Evolutionary conservation across 306 rosid genomes (phyloP).

Genomic region (Lathyrus tuberosus): DNA sequence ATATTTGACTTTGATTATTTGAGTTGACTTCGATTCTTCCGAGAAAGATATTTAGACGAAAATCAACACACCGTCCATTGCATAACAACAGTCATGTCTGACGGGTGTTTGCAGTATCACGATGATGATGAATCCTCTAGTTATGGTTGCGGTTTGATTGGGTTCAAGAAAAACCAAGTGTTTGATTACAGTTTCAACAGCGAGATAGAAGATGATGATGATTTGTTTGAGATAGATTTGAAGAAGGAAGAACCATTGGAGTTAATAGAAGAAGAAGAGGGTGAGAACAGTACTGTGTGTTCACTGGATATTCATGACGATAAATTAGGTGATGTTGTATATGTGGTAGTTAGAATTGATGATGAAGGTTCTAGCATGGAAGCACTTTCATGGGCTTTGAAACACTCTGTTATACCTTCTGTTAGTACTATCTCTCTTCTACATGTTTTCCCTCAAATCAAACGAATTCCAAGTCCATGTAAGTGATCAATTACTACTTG

Average conservation of each 20-base stretch:
- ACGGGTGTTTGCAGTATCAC: conserved; percentile 12
- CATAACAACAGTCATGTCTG: neutral
- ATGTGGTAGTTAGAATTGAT: conserved; percentile 56
- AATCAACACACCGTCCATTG: neutral
- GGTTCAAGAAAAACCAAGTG: conserved; percentile 37
- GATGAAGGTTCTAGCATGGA: conserved; percentile 56
- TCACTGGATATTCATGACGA: conserved; percentile 36
- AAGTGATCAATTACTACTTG: conserved; percentile 27
- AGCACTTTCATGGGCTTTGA: conserved; percentile 68
- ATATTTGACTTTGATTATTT: neutral
- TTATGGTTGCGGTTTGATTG: conserved; percentile 31
- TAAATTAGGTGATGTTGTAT: conserved; percentile 45
- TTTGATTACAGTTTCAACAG: conserved; percentile 6
- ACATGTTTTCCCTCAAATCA: conserved; percentile 68
- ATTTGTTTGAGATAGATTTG: conserved; percentile 33
- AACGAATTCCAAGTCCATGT: conserved; percentile 71
- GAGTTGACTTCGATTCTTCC: conserved; percentile 10
- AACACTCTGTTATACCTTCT: conserved; percentile 48
- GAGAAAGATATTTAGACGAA: neutral
- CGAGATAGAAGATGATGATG: conserved; percentile 44
- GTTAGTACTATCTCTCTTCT: conserved; percentile 49
- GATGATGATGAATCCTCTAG: conserved; percentile 10
- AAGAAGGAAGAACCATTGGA: conserved; percentile 49
- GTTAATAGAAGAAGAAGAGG: conserved; percentile 48
- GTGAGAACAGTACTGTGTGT: conserved; percentile 44